Percentiles rank a stretch among this genome's conserved stretches.
These are phyloP conservation scores for Mariannaea sp. DNA, from an alignment of 2,329 filamentous ascomycete species.

Conservation along the genomic window DNA sequence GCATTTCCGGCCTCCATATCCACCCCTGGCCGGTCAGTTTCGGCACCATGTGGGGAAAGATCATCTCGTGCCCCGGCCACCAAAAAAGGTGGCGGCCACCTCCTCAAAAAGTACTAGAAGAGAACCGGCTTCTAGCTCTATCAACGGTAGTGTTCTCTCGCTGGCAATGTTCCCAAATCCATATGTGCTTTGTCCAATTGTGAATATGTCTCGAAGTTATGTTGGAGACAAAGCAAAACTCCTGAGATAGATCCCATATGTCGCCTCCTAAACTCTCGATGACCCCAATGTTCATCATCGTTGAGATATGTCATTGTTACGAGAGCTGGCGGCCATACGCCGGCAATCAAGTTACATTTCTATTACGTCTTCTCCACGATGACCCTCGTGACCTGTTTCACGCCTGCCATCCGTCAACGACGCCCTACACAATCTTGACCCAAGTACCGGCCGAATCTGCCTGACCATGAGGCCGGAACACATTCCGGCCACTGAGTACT, in stretches of 20 bases:
- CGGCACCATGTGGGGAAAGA: constrained; percentile 27
- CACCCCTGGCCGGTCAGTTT: constrained; percentile 30
- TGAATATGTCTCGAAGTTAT: too few relatives aligned
- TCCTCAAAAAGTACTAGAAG: not conserved
- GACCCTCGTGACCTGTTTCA: constrained; percentile 24
- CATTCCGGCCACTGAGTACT: constrained; percentile 56
- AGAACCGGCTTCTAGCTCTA: not conserved
- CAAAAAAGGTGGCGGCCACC: constrained; percentile 2
- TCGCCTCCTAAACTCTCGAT: not conserved
- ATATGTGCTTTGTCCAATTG: too few relatives aligned
- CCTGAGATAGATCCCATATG: not conserved
- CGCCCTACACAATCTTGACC: constrained; percentile 17
- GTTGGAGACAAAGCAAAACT: not conserved
- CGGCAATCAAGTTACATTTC: constrained; percentile 23
- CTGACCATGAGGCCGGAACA: constrained; percentile 50
- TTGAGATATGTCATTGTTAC: constrained; percentile 4
- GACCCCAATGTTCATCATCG: constrained; percentile 5
- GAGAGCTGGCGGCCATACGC: constrained; percentile 11
- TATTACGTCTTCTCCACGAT: constrained; percentile 33
- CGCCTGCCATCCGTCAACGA: constrained; percentile 1
- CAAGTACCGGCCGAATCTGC: constrained; percentile 28
- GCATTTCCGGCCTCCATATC: constrained; percentile 40
- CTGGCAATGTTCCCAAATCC: too few relatives aligned
- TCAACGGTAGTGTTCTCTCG: too few relatives aligned
- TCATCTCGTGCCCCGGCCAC: constrained; percentile 13